Conservation (phyloP, 495 filamentous ascomycete genomes). For the Aspergillus diversus region DNA sequence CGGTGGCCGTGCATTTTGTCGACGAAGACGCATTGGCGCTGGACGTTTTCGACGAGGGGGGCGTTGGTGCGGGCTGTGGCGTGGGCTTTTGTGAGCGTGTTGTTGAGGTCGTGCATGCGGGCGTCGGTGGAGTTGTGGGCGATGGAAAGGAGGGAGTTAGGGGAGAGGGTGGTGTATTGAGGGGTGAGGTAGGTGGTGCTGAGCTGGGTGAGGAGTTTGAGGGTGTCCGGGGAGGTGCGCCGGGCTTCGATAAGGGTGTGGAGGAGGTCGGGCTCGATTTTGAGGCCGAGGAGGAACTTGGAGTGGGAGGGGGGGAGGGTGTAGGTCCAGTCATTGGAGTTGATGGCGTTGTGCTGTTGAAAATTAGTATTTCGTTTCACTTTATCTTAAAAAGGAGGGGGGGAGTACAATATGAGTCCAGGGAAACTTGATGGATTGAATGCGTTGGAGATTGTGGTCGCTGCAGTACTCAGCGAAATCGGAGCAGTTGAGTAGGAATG, state of each 20-base stretch:
- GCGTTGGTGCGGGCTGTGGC: neutral
- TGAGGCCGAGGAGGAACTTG: slow-evolving; percentile 6
- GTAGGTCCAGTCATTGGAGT: slow-evolving; percentile 20
- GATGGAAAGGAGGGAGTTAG: neutral
- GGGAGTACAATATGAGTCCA: slow-evolving; percentile 31
- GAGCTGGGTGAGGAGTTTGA: neutral
- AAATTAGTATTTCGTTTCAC: neutral
- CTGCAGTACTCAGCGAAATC: slow-evolving; percentile 21
- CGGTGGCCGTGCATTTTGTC: slow-evolving; percentile 21
- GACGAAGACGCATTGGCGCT: slow-evolving; percentile 16
- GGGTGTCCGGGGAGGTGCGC: neutral
- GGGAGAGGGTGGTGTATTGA: neutral
- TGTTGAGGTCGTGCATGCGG: neutral
- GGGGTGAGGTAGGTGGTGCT: neutral
- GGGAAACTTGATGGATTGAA: slow-evolving; percentile 22
- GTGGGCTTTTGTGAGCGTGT: neutral
- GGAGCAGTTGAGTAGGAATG: slow-evolving; percentile 26
- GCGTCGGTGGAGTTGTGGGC: neutral
- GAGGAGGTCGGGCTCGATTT: slow-evolving; percentile 15
- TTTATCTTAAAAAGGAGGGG: neutral
- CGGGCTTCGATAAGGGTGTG: neutral
- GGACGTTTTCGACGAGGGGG: slow-evolving; percentile 9
- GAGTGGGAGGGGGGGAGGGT: slow-evolving; percentile 5
- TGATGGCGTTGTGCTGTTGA: slow-evolving; percentile 17
- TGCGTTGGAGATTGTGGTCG: neutral